Percentiles rank a stretch among this genome's conserved stretches.
phyloP scores from a whole-genome alignment of 768 basidiomycete species.

The Russula olivacea region DNA sequence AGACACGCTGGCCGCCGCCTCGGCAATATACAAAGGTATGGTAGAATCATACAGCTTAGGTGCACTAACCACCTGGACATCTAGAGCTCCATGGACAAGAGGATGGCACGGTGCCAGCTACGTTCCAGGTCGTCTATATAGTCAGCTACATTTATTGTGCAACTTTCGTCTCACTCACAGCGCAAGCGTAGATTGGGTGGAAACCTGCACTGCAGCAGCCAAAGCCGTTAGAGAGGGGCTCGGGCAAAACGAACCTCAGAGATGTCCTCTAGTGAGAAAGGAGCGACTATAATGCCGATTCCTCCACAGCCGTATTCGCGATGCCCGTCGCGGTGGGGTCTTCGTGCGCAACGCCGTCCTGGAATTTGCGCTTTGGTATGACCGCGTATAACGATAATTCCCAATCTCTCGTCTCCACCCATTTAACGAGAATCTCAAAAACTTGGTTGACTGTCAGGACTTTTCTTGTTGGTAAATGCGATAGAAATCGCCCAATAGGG shows the following conservation, averaged over 20 bases:
- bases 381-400: slow-evolving; percentile 79
- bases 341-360: slow-evolving; percentile 37
- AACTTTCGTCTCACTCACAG: neutral
- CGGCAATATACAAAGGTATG: slow-evolving; percentile 87
- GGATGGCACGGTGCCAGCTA: slow-evolving; percentile 84
- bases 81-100: slow-evolving; percentile 79
- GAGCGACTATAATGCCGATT: neutral
- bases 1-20: slow-evolving; percentile 86
- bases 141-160: slow-evolving; percentile 38
- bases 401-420: slow-evolving; percentile 86
- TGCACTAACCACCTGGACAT: neutral
- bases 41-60: neutral
- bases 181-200: slow-evolving; percentile 64
- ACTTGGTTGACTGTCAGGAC: slow-evolving; percentile 96
- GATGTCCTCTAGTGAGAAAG: slow-evolving; percentile 43
- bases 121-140: slow-evolving; percentile 94
- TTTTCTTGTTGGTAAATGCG: slow-evolving; percentile 81
- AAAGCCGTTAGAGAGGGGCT: slow-evolving; percentile 58
- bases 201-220: slow-evolving; percentile 65
- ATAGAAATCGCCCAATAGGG: slow-evolving; percentile 89
- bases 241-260: slow-evolving; percentile 54
- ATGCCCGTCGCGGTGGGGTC: slow-evolving; percentile 5
- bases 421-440: slow-evolving; percentile 86
- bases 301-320: neutral
- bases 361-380: slow-evolving; percentile 87